Percentiles rank a stretch among this genome's conserved stretches.
phyloP scores from a whole-genome alignment of 2,329 filamentous ascomycete species.

The Exutisphaerella laricina region DNA sequence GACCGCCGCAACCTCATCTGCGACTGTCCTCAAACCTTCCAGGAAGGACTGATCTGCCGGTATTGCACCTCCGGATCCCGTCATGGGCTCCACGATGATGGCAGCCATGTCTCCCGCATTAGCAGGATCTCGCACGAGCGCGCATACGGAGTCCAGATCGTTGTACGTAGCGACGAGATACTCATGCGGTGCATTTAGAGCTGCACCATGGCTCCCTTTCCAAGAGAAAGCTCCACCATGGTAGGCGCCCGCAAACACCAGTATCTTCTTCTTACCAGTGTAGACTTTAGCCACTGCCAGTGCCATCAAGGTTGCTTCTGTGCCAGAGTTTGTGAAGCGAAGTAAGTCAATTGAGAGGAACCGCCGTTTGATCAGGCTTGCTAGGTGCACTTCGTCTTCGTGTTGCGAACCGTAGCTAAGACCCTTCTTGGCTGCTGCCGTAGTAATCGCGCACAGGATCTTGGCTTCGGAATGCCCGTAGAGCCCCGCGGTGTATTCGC shows the following conservation, averaged over 20 bases:
- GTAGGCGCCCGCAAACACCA: conserved; percentile 49
- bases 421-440: conserved; percentile 45
- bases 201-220: conserved; percentile 11
- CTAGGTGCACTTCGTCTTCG: conserved; percentile 48
- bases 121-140: conserved; percentile 31
- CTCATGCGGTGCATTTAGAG: conserved; percentile 43
- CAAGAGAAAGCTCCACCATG: conserved; percentile 53
- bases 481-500: conserved; percentile 60
- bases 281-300: conserved; percentile 50
- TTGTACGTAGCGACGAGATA: conserved; percentile 61
- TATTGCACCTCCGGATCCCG: conserved; percentile 57
- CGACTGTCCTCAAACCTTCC: conserved; percentile 44
- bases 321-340: conserved; percentile 61
- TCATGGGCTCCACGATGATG: conserved; percentile 62
- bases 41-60: conserved; percentile 50
- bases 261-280: conserved; percentile 43
- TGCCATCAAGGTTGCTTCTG: conserved; percentile 59
- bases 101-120: conserved; percentile 49
- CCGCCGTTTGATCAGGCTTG: conserved; percentile 47
- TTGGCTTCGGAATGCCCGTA: conserved; percentile 59
- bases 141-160: conserved; percentile 47
- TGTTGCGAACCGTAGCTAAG: conserved; percentile 53
- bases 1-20: conserved; percentile 48
- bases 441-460: conserved; percentile 48
- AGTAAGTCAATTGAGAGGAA: conserved; percentile 51